Conservation (phyloP, 2,329 filamentous ascomycete genomes). For the Nemania bipapillata region DNA sequence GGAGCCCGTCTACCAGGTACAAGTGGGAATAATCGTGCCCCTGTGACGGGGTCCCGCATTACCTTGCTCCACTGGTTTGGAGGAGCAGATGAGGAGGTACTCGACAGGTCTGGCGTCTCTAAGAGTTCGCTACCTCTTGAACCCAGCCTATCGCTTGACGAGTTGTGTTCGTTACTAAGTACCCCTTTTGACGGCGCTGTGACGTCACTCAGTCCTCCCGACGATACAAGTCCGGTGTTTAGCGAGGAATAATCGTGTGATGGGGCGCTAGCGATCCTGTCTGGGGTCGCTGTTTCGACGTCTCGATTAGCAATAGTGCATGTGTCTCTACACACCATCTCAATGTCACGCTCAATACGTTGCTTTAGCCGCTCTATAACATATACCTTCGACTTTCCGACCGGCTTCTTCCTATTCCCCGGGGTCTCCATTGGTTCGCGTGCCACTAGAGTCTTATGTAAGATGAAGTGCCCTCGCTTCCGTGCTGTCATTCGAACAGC, state of each 20-base stretch:
- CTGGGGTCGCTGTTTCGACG: slow-evolving; percentile 22
- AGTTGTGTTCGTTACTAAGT: slow-evolving; percentile 2
- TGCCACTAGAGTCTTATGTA: slow-evolving; percentile 62
- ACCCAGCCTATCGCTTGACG: slow-evolving; percentile 13
- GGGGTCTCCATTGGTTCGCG: slow-evolving; percentile 51
- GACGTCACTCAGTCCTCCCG: slow-evolving; percentile 21
- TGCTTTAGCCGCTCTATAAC: slow-evolving; percentile 57
- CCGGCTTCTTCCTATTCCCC: slow-evolving; percentile 50
- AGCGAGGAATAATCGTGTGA: slow-evolving; percentile 16
- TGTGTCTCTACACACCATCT: slow-evolving; percentile 63
- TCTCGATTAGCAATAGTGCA: slow-evolving; percentile 57
- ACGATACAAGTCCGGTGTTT: slow-evolving; percentile 17
- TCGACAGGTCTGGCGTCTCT: slow-evolving; percentile 29
- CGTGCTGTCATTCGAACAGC: slow-evolving; percentile 61
- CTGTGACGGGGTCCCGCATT: slow-evolving; percentile 41
- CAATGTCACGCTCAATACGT: slow-evolving; percentile 61
- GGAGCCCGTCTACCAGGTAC: slow-evolving; percentile 21
- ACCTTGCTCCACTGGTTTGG: slow-evolving; percentile 35
- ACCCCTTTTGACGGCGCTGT: slow-evolving; percentile 9
- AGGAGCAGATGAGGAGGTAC: slow-evolving; percentile 32
- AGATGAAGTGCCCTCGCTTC: slow-evolving; percentile 64
- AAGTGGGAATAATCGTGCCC: slow-evolving; percentile 45
- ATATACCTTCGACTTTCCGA: slow-evolving; percentile 54
- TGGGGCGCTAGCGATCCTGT: slow-evolving; percentile 17
- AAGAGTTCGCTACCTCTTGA: slow-evolving; percentile 21